Conservation (phyloP, 768 basidiomycete species). For the Erythrobasidium yunnanense region DNA sequence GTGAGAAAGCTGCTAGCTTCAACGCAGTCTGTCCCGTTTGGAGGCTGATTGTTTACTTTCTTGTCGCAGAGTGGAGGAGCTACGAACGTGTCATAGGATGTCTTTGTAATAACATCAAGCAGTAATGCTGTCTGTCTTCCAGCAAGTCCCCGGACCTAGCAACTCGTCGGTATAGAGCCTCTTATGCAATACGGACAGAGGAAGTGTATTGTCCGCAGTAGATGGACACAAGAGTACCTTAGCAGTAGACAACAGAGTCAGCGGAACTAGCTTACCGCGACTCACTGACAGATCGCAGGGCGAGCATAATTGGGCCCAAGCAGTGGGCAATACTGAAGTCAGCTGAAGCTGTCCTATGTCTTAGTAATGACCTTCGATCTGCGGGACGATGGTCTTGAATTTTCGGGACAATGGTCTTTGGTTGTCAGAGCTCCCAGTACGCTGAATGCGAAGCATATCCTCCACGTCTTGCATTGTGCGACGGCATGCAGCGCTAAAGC, state of each 20-base stretch:
- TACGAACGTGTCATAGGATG: neutral
- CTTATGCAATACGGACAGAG: neutral
- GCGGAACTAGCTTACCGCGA: too few species aligned
- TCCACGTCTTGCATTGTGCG: too few species aligned
- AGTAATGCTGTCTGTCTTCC: neutral
- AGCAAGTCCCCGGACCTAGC: neutral
- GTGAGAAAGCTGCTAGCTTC: neutral
- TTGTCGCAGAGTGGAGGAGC: slow-evolving; percentile 7
- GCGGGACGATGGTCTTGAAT: neutral
- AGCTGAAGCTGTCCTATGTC: too few species aligned
- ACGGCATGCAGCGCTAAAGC: neutral
- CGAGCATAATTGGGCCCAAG: too few species aligned
- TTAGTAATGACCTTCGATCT: too few species aligned
- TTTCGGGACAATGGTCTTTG: neutral
- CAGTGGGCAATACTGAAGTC: too few species aligned
- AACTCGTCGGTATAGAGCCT: neutral
- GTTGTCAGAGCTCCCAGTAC: neutral
- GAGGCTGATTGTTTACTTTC: neutral
- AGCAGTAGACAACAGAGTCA: neutral
- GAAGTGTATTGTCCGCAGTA: neutral
- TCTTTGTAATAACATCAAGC: neutral
- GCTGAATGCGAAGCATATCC: neutral
- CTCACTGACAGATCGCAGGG: too few species aligned
- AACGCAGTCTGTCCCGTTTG: neutral
- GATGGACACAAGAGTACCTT: neutral